Evolutionary conservation across 257 asterid genomes (phyloP).

Genomic region (Lantana camara): DNA sequence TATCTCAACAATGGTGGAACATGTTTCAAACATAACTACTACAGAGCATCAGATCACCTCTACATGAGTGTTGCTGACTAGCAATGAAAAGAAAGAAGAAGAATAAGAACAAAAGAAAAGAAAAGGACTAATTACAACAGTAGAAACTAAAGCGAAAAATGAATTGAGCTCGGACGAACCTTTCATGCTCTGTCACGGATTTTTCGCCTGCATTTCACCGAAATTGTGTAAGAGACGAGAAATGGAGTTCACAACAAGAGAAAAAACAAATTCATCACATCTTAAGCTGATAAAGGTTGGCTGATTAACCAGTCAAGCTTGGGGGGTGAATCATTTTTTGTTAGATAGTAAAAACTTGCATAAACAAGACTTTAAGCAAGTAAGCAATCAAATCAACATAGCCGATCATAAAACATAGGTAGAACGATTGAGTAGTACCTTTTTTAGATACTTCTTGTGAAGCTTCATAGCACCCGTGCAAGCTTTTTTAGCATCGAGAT

Average conservation of each 20-base stretch:
- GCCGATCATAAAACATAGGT: background rate
- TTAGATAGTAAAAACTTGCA: background rate
- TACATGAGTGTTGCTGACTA: conserved; percentile 1
- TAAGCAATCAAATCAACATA: background rate
- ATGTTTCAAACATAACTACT: background rate
- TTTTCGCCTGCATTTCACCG: conserved; percentile 31
- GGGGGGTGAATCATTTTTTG: background rate
- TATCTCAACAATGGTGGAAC: background rate
- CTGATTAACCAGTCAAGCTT: background rate
- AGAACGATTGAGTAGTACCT: conserved; percentile 40
- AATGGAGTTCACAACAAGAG: background rate
- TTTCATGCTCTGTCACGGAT: background rate
- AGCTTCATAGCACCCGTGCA: conserved; percentile 78
- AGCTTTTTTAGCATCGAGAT: conserved; percentile 80
- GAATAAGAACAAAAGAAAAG: conserved; percentile 3
- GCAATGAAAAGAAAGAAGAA: conserved; percentile 9
- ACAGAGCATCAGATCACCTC: conserved; percentile 17
- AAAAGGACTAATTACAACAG: conserved; percentile 12
- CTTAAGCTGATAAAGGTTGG: background rate
- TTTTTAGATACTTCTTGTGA: conserved; percentile 81
- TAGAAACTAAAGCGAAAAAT: background rate
- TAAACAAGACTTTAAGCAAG: background rate
- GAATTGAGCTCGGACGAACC: background rate
- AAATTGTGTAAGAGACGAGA: background rate
- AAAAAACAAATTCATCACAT: background rate